Base-by-base conservation (phyloP, 2,329 filamentous ascomycete species). In the Nigrospora osmanthi region DNA sequence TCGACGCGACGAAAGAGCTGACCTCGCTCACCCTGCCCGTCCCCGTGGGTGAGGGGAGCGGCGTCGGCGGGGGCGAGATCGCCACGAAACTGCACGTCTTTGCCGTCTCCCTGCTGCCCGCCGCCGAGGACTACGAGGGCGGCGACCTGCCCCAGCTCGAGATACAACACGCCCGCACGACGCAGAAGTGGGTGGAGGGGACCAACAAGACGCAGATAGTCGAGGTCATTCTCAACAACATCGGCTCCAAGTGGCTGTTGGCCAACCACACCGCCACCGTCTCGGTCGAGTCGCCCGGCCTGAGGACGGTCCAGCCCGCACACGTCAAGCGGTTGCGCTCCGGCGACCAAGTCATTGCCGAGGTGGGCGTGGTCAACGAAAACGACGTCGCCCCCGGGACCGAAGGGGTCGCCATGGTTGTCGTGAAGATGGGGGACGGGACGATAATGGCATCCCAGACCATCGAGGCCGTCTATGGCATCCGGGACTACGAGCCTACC, bases 281-380 rank as follows among this genome's bases (percentile, higher is more conserved):
- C 58, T 3, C 47, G 70, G 6, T 45, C 49, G 5, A 65, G 59
- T 0, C 46, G 9, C 41, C 54, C 4, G 63, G 64, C 0, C 72
- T 80, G 53, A 65, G 60, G 35, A 66, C 69, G 1, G 68, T 71
- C 9, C 66, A 72, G 23, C 47, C 58, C 0, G 65, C 60, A 0
- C 47, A 50, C n/a, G 45, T 71, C 28, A 67, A 63, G 48, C 56
- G 69, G 6, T 53, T 72, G 10, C 66, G 67, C 28, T 68, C 69
- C 0, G 69, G 69, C 1, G 69, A 72, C 44, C 68, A 71, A 46
- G 68, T 67, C 41, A 54, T 59, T 15, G 57, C 67, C 0, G 53
- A 59, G 16, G 51, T 71, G 13, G 66, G 64, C 0, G 63, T 69
- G 0, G 50, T 53, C 6, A 52, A 54, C 11, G 41, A 43, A 11